Evolutionary conservation across 352 stramenopile genomes (phyloP).

Genomic region (Phytophthora nicotianae): DNA sequence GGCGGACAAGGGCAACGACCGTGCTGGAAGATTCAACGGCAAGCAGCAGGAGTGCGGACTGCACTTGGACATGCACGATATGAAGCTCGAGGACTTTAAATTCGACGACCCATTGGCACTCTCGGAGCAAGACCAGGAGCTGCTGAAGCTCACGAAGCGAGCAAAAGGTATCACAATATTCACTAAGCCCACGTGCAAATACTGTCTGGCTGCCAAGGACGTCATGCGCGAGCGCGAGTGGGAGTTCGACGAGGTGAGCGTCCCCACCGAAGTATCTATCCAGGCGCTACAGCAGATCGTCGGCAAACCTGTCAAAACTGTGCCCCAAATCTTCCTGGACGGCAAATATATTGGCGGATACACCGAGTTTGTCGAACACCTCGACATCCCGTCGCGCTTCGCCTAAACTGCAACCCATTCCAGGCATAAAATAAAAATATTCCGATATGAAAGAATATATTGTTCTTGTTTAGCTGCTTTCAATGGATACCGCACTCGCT

Average conservation of each 20-base stretch:
- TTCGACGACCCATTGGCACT: conserved; percentile 57
- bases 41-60: conserved; percentile 84
- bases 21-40: conserved; percentile 80
- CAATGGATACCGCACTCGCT: conserved; percentile 8
- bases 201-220: conserved; percentile 68
- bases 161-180: conserved; percentile 66
- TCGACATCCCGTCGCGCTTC: conserved; percentile 69
- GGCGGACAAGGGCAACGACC: conserved; percentile 67
- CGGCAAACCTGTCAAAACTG: conserved; percentile 61
- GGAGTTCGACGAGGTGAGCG: conserved; percentile 70
- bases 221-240: conserved; percentile 58
- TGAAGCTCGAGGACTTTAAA: conserved; percentile 61
- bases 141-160: conserved; percentile 48
- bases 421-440: conserved; percentile 28
- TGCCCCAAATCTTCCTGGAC: conserved; percentile 83
- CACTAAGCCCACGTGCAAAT: conserved; percentile 82
- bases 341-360: conserved; percentile 83
- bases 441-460: conserved; percentile 23
- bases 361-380: conserved; percentile 67
- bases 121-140: conserved; percentile 45
- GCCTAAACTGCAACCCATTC: conserved; percentile 27
- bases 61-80: conserved; percentile 74
- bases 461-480: conserved; percentile 12
- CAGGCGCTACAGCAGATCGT: conserved; percentile 62
- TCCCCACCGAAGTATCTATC: conserved; percentile 62